Evolutionary conservation across 2,329 filamentous ascomycete genomes (phyloP).

Genomic region (Fusarium sp.): DNA sequence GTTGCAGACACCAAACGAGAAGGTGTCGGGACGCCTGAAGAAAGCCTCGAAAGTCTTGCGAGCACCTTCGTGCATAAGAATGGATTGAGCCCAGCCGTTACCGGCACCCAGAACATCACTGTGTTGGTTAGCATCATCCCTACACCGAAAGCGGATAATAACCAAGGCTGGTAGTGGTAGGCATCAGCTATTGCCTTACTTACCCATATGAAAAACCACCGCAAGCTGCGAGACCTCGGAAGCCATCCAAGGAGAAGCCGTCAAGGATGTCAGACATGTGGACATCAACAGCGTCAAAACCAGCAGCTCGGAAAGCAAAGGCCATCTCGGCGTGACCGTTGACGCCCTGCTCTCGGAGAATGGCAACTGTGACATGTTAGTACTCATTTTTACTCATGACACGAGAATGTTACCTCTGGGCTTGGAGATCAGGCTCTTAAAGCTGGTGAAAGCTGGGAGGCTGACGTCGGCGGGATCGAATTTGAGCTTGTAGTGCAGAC

Average conservation of each 20-base stretch:
- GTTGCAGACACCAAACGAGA: constrained; percentile 94
- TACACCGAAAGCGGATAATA: background rate
- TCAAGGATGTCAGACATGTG: constrained; percentile 95
- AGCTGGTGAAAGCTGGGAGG: constrained; percentile 66
- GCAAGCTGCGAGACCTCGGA: constrained; percentile 91
- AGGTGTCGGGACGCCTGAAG: constrained; percentile 89
- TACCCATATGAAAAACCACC: constrained; percentile 93
- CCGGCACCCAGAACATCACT: constrained; percentile 84
- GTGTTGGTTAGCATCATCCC: constrained; percentile 6
- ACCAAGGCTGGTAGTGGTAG: background rate
- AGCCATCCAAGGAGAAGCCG: constrained; percentile 81
- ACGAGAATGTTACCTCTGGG: constrained; percentile 57
- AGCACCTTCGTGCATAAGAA: constrained; percentile 82
- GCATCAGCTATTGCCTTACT: background rate
- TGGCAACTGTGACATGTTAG: constrained; percentile 82
- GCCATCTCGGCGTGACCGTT: constrained; percentile 99
- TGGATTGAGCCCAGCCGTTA: constrained; percentile 94
- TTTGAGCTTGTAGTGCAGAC: constrained; percentile 83
- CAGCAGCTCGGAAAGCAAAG: constrained; percentile 90
- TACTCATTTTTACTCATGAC: constrained; percentile 29
- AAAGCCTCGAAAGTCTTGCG: constrained; percentile 84
- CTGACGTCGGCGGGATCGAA: constrained; percentile 83
- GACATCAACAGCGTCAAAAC: constrained; percentile 91
- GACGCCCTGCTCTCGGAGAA: constrained; percentile 93
- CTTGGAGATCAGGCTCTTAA: constrained; percentile 63